Base-by-base conservation (phyloP, 495 filamentous ascomycete genomes). In the Aspergillus mulundensis region DNA sequence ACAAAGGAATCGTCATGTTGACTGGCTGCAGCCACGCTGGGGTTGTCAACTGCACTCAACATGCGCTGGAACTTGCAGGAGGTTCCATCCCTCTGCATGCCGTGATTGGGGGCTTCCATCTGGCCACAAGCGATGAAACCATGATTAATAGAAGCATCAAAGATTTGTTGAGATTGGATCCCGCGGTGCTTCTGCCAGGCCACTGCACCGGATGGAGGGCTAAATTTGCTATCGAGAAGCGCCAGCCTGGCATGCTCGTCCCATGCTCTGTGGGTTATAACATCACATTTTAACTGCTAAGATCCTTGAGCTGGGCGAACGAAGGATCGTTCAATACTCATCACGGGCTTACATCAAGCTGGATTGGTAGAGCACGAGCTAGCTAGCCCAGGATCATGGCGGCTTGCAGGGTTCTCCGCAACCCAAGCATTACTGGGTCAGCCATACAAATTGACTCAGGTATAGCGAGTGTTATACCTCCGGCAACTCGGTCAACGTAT, bases 181-280 rank as follows among this genome's bases (percentile, higher is more conserved):
- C 80, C 0, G 77, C 77, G 18, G 66, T 85, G 0, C 59, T 85
- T 7, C 66, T 85, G 63, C 77, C 81, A 5, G 82, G 82, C 2
- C 83, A 85, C 66, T 86, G 82, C 58, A 77, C 82, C 0, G 83
- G 82, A 4, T 85, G 82, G 83, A 66, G 81, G 50, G 80, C 78
- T 14, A 86, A 85, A 64, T 81, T 81, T 59, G 76, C 74, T 47
- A 82, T 86, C 50, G 77, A 85, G 63, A 79, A 75, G 55, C 61
- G 70, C 25, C 81, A 83, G 77, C 77, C 77, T 5, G 82, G 82
- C 6, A 66, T 69, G 6, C 58, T 85, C 50, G 82, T 81, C 7
- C 83, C 83, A 6, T 79, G 78, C 51, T 79, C 79, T 16, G 82
- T 83, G 7, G 82, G 82, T 21, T 76, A 71, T 43, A 79, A 65